Base-by-base conservation (phyloP, 2,329 filamentous ascomycete genomes). In the Cercospora sp. region DNA sequence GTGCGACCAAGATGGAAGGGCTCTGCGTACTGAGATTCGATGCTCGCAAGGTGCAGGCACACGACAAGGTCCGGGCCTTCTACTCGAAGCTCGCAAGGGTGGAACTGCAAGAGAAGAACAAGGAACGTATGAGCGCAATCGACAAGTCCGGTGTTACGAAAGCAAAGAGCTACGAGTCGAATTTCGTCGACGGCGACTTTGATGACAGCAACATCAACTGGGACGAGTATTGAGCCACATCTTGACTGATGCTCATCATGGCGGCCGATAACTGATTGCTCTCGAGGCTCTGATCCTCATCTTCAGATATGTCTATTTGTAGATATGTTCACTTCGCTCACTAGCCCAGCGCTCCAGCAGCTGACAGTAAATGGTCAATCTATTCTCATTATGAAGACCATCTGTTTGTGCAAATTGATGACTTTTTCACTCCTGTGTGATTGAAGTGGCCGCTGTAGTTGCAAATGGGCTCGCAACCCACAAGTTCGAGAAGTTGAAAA, bases 1-100 rank as follows among this genome's bases (percentile, higher is more conserved):
- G 95, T 80, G 95, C 95, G 13, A 96, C 93, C 1, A 91, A 86
- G 67, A 93, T 97, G 81, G 86, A 88, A 18, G 95, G 95, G 0
- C 82, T 99, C 20, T 93, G 97, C 77, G 94, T 99, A 12, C 80
- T 94, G 60, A 87, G 92, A 39, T 99, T 99, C 75, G 91, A 97
- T 75, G 91, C 92, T 72, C 86, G 83, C 69, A 98, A 96, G 80
- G 94, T 99, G 28, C 94, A 97, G 89, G 95, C 96, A 2, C 95
- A 99, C 77, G 90, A 92, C 1, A 89, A 89, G 74, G 95, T 99
- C 18, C 85, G 92, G 5, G 85, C 85, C 1, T 99, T 99, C 77
- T 99, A 99, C 79, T 86, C 88, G 70, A 91, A 92, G 74, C 82
- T 99, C 39, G 91, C 91, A 74, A 90, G 88, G 68, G 92, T 90